Percentiles rank a stretch among this genome's conserved stretches.
Evolutionary conservation across 306 rosid species (phyloP).

Genomic region (Cucurbita maxima): DNA sequence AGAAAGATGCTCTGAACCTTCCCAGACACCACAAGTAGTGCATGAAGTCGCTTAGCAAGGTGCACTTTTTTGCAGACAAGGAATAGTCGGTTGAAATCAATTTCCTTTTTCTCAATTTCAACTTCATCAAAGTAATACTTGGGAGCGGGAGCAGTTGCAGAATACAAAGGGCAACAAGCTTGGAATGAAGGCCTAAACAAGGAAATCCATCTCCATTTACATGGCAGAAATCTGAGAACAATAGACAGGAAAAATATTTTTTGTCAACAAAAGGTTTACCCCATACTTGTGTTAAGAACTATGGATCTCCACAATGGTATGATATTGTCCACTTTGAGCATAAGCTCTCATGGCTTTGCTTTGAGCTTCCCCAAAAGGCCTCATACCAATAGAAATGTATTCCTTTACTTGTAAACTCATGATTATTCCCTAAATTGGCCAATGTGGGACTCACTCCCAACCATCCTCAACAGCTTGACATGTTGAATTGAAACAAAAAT

Average conservation of each 20-base stretch:
- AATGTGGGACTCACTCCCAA: too few relatives aligned
- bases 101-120: conserved; percentile 11
- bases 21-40: conserved; percentile 30
- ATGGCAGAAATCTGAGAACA: conserved; percentile 20
- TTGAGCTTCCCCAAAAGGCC: too few relatives aligned
- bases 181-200: conserved; percentile 7
- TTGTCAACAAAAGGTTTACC: background rate
- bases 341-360: too few relatives aligned
- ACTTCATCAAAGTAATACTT: conserved; percentile 10
- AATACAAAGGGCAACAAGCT: conserved; percentile 14
- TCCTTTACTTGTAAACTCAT: too few relatives aligned
- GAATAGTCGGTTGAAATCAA: conserved; percentile 18
- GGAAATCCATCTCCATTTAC: conserved; percentile 19
- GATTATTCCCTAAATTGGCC: too few relatives aligned
- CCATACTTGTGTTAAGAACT: too few relatives aligned
- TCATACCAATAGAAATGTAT: too few relatives aligned
- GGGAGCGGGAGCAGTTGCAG: background rate
- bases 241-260: background rate
- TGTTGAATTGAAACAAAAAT: background rate
- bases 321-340: too few relatives aligned
- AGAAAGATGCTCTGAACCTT: conserved; percentile 18
- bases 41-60: conserved; percentile 29
- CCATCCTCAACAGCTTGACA: too few relatives aligned
- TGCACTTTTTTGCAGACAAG: conserved; percentile 20
- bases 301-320: too few relatives aligned